Evolutionary conservation across 805 yeast genomes (phyloP).

Genomic region (Metschnikowia matae): DNA sequence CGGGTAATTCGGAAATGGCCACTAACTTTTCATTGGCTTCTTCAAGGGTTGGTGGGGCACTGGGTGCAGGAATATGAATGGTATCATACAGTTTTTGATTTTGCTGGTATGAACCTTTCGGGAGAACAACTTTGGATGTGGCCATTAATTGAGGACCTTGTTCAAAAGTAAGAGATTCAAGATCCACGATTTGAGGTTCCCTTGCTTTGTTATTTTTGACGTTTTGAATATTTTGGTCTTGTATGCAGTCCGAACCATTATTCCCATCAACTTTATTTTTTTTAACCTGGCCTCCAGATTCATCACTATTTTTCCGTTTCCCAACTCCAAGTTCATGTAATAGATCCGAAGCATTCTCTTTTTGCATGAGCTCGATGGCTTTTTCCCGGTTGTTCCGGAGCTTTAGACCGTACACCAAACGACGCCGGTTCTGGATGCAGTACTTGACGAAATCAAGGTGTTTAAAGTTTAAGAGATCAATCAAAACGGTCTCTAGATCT

Average conservation of each 20-base stretch:
- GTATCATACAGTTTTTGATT: conserved; percentile 76
- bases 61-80: conserved; percentile 87
- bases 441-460: conserved; percentile 46
- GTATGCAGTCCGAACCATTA: no score
- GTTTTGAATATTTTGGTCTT: no score
- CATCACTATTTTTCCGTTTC: conserved; percentile 12
- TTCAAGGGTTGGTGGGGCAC: conserved; percentile 37
- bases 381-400: conserved; percentile 32
- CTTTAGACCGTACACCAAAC: conserved; percentile 52
- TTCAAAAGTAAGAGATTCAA: conserved; percentile 61
- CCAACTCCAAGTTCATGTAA: conserved; percentile 38
- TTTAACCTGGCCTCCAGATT: not conserved
- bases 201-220: conserved; percentile 14
- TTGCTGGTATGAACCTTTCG: conserved; percentile 78
- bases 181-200: conserved; percentile 54
- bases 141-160: conserved; percentile 71
- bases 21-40: conserved; percentile 43
- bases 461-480: conserved; percentile 50
- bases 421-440: conserved; percentile 47
- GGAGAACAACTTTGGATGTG: conserved; percentile 63
- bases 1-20: conserved; percentile 61
- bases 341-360: conserved; percentile 37
- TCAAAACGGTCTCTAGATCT: conserved; percentile 51
- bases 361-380: conserved; percentile 43
- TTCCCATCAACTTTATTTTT: not conserved